Base-by-base conservation (phyloP, 148 eudicot species). In the Amaranthus hypochondriacus region DNA sequence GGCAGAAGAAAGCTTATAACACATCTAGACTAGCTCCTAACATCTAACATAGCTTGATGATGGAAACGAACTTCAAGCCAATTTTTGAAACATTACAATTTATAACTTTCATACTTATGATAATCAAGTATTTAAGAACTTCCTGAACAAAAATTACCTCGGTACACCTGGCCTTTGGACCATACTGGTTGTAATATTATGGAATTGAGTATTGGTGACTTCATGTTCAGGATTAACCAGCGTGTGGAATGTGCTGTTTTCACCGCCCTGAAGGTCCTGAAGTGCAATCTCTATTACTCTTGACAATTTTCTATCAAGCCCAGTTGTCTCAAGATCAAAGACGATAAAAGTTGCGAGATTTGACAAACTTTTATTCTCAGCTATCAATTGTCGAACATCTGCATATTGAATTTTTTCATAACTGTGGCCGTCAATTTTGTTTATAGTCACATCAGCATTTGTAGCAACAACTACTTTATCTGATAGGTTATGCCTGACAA, bases 281-380 rank as follows among this genome's bases (percentile, higher is more conserved):
- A 90, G 72, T 28, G 96, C 98, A 75, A 94, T 87, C 89, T 94
- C 98, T 59, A 94, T 84, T 6, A 94, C 91, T 73, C 92, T 76
- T 47, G 81, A 90, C 14, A 11, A 42, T 48, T 70, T 81, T 74
- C 92, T 88, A 52, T 83, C 69, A 53, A 91, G 72, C 49, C 98
- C 97, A 68, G 97, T 88, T 57, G 97, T 94, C 76, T 94, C 98
- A 68, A 91, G 84, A 80, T 94, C 98, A 62, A 94, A 86, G 52
- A 85, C 86, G 64, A 94, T 81, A 69, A 87, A 62, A 18, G 97
- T 89, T 42, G 79, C 74, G 62, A 71, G 84, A 67, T 77, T 77
- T 9, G 83, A 82, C 81, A 89, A 73, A 28, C 89, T 87, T 67
- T 79, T 81, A 53, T 84, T 76, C 71, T 83, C 86, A 48, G 73